Evolutionary conservation across 1,139 yeast species (phyloP).

Genomic region (Zygotorulaspora mrakii): DNA sequence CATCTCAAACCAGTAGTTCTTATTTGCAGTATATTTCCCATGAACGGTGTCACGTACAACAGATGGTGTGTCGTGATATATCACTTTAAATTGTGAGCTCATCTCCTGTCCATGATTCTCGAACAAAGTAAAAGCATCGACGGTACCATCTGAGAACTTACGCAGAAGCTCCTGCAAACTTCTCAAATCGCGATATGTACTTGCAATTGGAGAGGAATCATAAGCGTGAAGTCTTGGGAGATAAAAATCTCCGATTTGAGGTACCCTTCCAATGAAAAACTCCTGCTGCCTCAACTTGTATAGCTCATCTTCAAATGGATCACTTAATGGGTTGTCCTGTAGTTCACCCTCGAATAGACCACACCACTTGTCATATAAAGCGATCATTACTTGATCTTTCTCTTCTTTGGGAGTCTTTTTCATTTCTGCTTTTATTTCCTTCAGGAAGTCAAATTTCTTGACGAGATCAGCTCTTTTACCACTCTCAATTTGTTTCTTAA

Average conservation of each 20-base stretch:
- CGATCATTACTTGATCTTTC: constrained; percentile 18
- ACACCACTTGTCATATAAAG: constrained; percentile 30
- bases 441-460: constrained; percentile 24
- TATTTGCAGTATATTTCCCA: constrained; percentile 17
- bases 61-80: constrained; percentile 34
- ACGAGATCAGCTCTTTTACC: constrained; percentile 31
- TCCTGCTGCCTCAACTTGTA: constrained; percentile 34
- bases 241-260: constrained; percentile 36
- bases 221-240: constrained; percentile 34
- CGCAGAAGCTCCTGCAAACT: constrained; percentile 21
- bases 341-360: constrained; percentile 31
- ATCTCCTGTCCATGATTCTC: constrained; percentile 33
- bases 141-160: constrained; percentile 26
- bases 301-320: constrained; percentile 34
- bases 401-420: constrained; percentile 20
- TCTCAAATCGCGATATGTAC: constrained; percentile 30
- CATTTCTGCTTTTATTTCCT: constrained; percentile 25
- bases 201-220: constrained; percentile 22
- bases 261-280: constrained; percentile 35
- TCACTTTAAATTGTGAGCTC: constrained; percentile 32
- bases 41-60: constrained; percentile 27
- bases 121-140: constrained; percentile 28
- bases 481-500: constrained; percentile 29
- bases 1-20: constrained; percentile 36
- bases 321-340: constrained; percentile 30